Percentiles rank a stretch among this genome's conserved stretches.
Conservation (phyloP, 768 basidiomycete genomes). For the Suillus sp. region DNA sequence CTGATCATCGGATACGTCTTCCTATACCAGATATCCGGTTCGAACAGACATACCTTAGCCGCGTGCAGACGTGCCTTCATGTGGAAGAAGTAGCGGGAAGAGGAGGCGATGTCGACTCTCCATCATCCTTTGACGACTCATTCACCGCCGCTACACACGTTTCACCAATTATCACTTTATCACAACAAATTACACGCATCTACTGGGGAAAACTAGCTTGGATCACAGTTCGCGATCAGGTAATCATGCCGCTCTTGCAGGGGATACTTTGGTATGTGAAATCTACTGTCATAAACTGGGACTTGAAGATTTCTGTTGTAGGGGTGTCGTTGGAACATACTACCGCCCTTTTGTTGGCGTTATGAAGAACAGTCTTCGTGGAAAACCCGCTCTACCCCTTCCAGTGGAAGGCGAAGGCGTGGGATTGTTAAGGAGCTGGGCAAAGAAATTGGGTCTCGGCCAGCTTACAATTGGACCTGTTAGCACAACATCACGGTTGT, state of each 20-base stretch:
- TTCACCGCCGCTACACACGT: conserved; percentile 27
- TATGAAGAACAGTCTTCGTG: conserved; percentile 23
- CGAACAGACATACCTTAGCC: conserved; percentile 69
- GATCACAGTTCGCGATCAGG: conserved; percentile 68
- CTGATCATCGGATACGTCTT: conserved; percentile 39
- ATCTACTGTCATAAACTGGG: not conserved
- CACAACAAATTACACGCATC: conserved; percentile 43
- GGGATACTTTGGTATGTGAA: conserved; percentile 62
- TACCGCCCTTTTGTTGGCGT: conserved; percentile 32
- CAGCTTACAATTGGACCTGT: conserved; percentile 31
- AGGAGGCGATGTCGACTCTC: conserved; percentile 27
- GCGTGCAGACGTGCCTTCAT: conserved; percentile 54
- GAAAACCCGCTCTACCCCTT: conserved; percentile 14
- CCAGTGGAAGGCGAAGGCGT: conserved; percentile 33
- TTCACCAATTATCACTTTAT: conserved; percentile 30
- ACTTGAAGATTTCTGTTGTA: conserved; percentile 16
- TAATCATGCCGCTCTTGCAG: conserved; percentile 67
- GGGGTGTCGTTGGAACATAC: conserved; percentile 35
- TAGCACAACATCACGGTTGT: conserved; percentile 8
- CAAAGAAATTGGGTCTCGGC: conserved; percentile 32
- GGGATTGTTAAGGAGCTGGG: conserved; percentile 33
- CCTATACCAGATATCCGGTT: conserved; percentile 78
- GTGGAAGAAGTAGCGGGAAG: conserved; percentile 32
- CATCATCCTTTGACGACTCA: conserved; percentile 19
- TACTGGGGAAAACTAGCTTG: conserved; percentile 62